phyloP scores from a whole-genome alignment of 2,329 filamentous ascomycete species.

The Sporothrix luriei region DNA sequence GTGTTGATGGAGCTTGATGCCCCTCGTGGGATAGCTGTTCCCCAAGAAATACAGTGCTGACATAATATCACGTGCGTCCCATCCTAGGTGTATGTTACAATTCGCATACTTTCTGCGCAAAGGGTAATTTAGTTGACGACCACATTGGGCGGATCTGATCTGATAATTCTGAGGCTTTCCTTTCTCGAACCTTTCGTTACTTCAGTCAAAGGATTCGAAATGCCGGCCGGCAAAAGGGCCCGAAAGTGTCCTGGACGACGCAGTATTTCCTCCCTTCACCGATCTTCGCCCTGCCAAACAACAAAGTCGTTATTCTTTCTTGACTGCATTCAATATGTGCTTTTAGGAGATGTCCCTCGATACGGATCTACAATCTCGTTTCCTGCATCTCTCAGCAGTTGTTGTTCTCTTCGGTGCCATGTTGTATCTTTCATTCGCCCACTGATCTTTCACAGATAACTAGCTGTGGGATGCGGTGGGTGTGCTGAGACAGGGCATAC shows the following conservation, averaged over 20 bases:
- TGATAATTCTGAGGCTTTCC: constrained; percentile 4
- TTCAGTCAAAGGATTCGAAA: background rate
- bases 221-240: background rate
- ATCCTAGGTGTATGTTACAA: background rate
- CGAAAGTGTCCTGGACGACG: background rate
- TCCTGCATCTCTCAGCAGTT: background rate
- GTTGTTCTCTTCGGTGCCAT: background rate
- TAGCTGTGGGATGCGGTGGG: constrained; percentile 14
- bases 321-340: background rate
- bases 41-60: background rate
- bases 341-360: background rate
- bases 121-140: background rate
- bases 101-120: background rate
- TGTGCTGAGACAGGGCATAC: constrained; percentile 14
- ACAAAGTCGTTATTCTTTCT: no score
- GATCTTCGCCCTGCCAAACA: background rate
- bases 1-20: constrained; percentile 7
- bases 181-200: background rate
- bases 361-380: background rate
- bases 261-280: background rate
- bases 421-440: constrained; percentile 25
- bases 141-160: constrained; percentile 8
- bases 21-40: background rate
- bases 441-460: constrained; percentile 31
- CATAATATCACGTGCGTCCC: constrained; percentile 9